Evolutionary conservation across 2,329 filamentous ascomycete species (phyloP).

Genomic region (Fusarium nelsonii): DNA sequence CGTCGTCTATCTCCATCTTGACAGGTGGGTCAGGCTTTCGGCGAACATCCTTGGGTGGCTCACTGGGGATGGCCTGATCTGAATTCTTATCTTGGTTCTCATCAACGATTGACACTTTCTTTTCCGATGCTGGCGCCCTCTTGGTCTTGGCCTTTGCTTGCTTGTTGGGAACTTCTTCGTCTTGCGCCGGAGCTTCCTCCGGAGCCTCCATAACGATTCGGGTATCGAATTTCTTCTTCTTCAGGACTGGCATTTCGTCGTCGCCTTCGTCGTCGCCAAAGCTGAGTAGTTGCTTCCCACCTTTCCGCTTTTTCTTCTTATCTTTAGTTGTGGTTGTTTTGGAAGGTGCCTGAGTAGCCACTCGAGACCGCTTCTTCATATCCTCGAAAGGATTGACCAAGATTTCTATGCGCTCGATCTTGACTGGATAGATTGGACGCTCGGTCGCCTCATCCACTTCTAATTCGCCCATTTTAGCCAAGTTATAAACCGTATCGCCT

Average conservation of each 20-base stretch:
- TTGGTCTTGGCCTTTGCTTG: constrained; percentile 47
- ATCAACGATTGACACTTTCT: constrained; percentile 30
- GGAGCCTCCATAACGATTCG: constrained; percentile 74
- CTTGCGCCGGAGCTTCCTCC: constrained; percentile 54
- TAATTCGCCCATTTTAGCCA: constrained; percentile 91
- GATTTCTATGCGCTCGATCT: constrained; percentile 79
- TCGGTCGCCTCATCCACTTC: constrained; percentile 85
- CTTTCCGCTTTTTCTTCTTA: constrained; percentile 78
- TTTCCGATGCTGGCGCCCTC: constrained; percentile 48
- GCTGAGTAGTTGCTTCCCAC: constrained; percentile 80
- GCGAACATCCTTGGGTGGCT: constrained; percentile 21
- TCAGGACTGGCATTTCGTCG: constrained; percentile 67
- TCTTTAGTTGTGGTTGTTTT: constrained; percentile 60
- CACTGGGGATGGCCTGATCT: background rate
- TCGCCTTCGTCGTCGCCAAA: constrained; percentile 78
- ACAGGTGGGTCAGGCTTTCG: constrained; percentile 29
- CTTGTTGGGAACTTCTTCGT: constrained; percentile 47
- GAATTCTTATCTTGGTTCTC: constrained; percentile 14
- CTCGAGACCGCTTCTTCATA: constrained; percentile 77
- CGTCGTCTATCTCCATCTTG: constrained; percentile 30
- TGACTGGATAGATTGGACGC: constrained; percentile 86
- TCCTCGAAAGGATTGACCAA: constrained; percentile 85
- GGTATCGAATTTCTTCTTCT: constrained; percentile 84
- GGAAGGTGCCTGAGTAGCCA: constrained; percentile 61
- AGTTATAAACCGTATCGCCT: constrained; percentile 95